Evolutionary conservation across 2,329 filamentous ascomycete genomes (phyloP), one percentile per base, ranked within the genome.

Genomic region (Aspergillus brasiliensis): DNA sequence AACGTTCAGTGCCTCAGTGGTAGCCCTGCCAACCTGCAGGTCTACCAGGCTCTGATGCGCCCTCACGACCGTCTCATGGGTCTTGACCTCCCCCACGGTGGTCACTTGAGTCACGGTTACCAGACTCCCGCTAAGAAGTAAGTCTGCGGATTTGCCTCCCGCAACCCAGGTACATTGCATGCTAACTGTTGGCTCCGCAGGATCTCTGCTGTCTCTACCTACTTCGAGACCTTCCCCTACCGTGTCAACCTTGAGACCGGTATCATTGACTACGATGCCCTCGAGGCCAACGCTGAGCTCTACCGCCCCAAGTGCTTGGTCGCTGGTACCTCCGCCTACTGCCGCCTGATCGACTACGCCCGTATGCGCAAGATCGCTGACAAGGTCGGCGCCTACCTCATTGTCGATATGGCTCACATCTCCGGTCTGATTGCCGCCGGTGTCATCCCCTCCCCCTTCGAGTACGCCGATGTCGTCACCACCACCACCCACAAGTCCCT

Each of bases 401-500:
- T 99, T 62, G 91, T 92, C 69, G 95, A 99, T 74, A 97, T 99
- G 88, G 95, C 95, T 56, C 95, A 99, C 74, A 96, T 99, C 68
- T 98, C 94, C 8, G 95, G 95, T 66, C 83, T 99, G 64, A 88
- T 99, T 54, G 93, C 95, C 46, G 94, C 92, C 68, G 92, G 92
- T 72, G 93, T 97, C 57, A 87, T 97, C 66, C 92, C 92, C 46
- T 90, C 91, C 62, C 95, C 95, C 53, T 99, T 98, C 79, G 85
- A 86, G 66, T 89, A 90, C 77, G 91, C 92, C 66, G 95, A 99
- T 76, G 89, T 99, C 61, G 95, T 99, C 66, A 99, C 95, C 51
- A 99, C 95, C 21, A 99, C 95, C 38, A 97, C 92, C 63, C 95
- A 99, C 85, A 99, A 99, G 84, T 96, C 92, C 61, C 86, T 99